Evolutionary conservation across 208 protist genomes (phyloP), one percentile per base, ranked within the genome.

Genomic region (Trypanosoma conorhini): DNA sequence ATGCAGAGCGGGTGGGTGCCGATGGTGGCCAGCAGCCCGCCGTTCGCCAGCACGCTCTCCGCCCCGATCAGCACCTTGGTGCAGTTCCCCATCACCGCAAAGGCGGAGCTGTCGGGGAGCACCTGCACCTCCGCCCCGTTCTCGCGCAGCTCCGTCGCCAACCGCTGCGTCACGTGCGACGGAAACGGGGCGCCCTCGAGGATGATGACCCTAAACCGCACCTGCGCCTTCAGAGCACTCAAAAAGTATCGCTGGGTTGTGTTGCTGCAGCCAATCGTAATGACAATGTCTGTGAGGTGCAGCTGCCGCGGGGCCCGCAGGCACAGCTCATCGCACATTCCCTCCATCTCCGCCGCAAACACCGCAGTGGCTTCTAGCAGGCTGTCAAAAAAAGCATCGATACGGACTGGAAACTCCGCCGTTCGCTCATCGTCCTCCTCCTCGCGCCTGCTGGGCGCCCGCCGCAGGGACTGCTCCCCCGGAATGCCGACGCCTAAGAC

Each of bases 41-140:
- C 98, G 69, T 99, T 99, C 0, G 98, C 98, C 75, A 99, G 82
- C 13, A 99, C 93, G 31, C 82, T 90, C 68, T 98, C 90, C 3
- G 92, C 93, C 9, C 94, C 91, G 31, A 99, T 79, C n/a, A 99
- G 88, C 48, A 99, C 94, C 76, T 99, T 99, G 63, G 98, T 99
- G 51, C 99, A 98, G 48, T 97, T 88, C 19, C 89, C 82, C 98
- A 99, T 99, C 65, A 99, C 91, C 12, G 97, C 98, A 87, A 99
- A 99, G 50, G 98, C 85, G 31, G 95, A 94, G 69, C 93, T 88
- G 85, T 99, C 98, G 5, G 94, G 80, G 51, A 99, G 84, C 31
- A 99, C 70, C 62, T 97, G 97, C 30, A 96, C 96, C 21, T 89
- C 65, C 24, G 99, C 94, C 50, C 80, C 74, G 21, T 72, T 48